Evolutionary conservation across 2,329 filamentous ascomycete species (phyloP).

Genomic region (Colletotrichum noveboracense): DNA sequence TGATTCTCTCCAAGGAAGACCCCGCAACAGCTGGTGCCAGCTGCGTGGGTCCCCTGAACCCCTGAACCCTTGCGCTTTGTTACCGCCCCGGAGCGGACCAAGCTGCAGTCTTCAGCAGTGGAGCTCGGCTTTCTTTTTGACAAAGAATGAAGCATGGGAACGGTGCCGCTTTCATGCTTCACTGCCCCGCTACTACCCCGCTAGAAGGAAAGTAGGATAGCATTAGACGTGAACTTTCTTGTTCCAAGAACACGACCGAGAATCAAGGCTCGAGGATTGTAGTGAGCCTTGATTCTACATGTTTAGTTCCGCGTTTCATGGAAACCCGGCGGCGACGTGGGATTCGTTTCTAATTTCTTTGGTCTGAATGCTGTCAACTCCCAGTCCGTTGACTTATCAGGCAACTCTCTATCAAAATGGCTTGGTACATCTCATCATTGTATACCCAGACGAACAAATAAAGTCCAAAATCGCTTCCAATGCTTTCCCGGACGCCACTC

Average conservation of each 20-base stretch:
- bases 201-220: not conserved
- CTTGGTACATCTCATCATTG: not conserved
- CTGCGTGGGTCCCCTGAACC: not conserved
- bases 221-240: not conserved
- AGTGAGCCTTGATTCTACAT: not conserved
- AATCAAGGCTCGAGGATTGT: not conserved
- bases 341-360: not conserved
- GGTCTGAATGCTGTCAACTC: not conserved
- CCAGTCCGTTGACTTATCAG: not conserved
- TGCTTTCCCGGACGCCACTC: not conserved
- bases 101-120: not conserved
- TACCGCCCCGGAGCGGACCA: not conserved
- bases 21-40: constrained; percentile 17
- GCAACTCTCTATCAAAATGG: not conserved
- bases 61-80: not conserved
- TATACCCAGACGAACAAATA: not conserved
- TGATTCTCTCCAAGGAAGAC: not conserved
- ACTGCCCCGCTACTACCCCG: not conserved
- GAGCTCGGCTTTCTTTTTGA: not conserved
- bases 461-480: not conserved
- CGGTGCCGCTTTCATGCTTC: not conserved
- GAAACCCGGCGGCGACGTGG: not conserved
- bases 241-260: not conserved
- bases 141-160: not conserved
- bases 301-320: not conserved